Conservation (phyloP, 345 rosid genomes). For the Citrus cavaleriei region DNA sequence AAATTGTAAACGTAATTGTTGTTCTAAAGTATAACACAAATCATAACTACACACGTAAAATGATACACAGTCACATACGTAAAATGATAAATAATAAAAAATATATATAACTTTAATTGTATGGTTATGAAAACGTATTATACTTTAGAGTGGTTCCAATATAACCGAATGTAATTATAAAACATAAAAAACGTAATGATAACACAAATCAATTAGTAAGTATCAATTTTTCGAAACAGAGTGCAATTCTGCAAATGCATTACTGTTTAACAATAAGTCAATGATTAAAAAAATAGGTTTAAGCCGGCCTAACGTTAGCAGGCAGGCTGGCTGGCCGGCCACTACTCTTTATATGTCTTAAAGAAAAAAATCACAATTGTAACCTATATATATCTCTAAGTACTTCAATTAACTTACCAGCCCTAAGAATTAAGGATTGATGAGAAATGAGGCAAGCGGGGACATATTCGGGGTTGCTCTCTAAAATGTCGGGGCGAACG, state of each 20-base stretch:
- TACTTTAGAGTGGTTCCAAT: fast-evolving
- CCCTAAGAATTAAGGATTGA: neutral
- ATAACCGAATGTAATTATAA: neutral
- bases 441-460: slow-evolving; percentile 55
- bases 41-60: fast-evolving
- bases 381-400: neutral
- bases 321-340: slow-evolving; percentile 30
- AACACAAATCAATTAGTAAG: too few relatives aligned
- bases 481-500: slow-evolving; percentile 21
- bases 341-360: neutral
- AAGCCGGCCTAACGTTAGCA: slow-evolving; percentile 25
- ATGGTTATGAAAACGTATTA: too few relatives aligned
- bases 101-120: too few relatives aligned
- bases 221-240: neutral
- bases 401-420: too few relatives aligned
- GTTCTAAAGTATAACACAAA: too few relatives aligned
- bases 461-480: slow-evolving; percentile 40
- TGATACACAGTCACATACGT: fast-evolving
- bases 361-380: too few relatives aligned
- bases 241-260: neutral
- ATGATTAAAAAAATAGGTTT: neutral
- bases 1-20: neutral
- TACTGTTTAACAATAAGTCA: neutral
- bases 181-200: neutral
- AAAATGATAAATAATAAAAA: too few relatives aligned